A percentile compares a stretch with the other conserved stretches of the same genome.
Evolutionary conservation across 1,284 basidiomycete species (phyloP).

Genomic region (Boletus sp.): DNA sequence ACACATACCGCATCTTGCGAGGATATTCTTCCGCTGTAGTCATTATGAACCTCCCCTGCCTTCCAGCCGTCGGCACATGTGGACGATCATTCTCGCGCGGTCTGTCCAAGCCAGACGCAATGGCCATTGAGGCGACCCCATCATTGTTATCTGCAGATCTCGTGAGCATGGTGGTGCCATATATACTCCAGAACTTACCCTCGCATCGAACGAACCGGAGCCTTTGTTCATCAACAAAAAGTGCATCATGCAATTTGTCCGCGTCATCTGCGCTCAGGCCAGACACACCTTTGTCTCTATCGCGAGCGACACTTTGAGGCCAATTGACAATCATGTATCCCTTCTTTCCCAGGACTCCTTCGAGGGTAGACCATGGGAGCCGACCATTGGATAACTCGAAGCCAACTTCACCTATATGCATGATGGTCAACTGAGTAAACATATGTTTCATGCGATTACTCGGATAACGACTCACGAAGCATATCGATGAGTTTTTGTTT

Average conservation of each 20-base stretch:
- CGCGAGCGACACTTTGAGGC: conserved; percentile 5
- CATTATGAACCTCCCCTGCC: background rate
- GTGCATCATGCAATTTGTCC: conserved; percentile 4
- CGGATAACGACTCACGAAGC: conserved; percentile 13
- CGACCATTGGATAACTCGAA: conserved; percentile 6
- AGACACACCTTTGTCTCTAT: conserved; percentile 11
- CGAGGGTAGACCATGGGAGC: conserved; percentile 16
- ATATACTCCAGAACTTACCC: background rate
- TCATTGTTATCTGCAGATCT: background rate
- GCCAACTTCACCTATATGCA: background rate
- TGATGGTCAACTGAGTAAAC: fast-evolving
- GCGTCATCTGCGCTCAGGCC: conserved; percentile 8
- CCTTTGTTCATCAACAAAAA: conserved; percentile 1
- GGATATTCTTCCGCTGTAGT: background rate
- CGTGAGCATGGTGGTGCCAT: background rate
- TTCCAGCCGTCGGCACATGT: too few species aligned
- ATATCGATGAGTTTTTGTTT: conserved; percentile 8
- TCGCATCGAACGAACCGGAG: conserved; percentile 3
- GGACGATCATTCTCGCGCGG: background rate
- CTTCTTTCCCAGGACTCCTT: background rate
- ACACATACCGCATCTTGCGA: background rate
- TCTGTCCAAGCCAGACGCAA: background rate
- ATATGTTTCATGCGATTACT: background rate
- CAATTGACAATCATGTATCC: conserved; percentile 14
- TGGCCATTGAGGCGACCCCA: background rate